A percentile compares a stretch with the other conserved stretches of the same genome.
Conservation (phyloP, 306 rosid species). For the Cyamopsis tetragonoloba region DNA sequence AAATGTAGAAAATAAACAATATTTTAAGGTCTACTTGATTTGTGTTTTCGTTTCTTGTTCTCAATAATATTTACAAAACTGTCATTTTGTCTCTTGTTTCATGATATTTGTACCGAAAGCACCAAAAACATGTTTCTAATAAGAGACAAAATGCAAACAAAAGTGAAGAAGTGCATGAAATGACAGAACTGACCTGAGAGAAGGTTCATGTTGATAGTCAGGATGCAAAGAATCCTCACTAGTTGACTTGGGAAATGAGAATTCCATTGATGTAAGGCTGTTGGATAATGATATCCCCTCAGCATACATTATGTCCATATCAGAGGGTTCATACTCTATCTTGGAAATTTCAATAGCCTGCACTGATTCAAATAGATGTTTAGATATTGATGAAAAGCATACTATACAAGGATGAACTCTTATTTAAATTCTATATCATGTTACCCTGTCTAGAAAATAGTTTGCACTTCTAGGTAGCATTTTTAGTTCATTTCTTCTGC, state of each 20-base stretch:
- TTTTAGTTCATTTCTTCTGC: slow-evolving; percentile 63
- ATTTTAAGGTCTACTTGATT: background rate
- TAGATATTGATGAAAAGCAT: slow-evolving; percentile 3
- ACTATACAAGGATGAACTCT: background rate
- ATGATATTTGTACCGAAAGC: too few relatives aligned
- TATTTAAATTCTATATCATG: slow-evolving; percentile 17
- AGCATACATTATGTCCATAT: slow-evolving; percentile 72
- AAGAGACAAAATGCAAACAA: too few relatives aligned
- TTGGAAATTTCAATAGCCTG: slow-evolving; percentile 84
- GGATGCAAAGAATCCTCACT: slow-evolving; percentile 35
- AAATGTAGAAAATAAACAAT: too few relatives aligned
- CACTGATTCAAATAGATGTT: slow-evolving; percentile 10
- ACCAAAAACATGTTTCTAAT: too few relatives aligned
- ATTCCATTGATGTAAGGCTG: slow-evolving; percentile 55
- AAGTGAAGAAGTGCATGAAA: background rate
- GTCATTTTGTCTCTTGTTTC: too few relatives aligned
- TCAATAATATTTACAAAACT: too few relatives aligned
- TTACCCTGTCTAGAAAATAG: slow-evolving; percentile 71
- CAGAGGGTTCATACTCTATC: slow-evolving; percentile 61
- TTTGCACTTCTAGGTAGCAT: slow-evolving; percentile 69
- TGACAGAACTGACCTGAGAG: slow-evolving; percentile 42
- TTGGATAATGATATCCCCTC: slow-evolving; percentile 73
- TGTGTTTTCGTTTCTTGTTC: too few relatives aligned
- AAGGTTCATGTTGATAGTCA: slow-evolving; percentile 44
- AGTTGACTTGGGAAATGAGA: slow-evolving; percentile 45